Evolutionary conservation across 1,284 basidiomycete genomes (phyloP), one percentile per base, ranked within the genome.

Genomic region (Erythrobasidium hasegawianum): DNA sequence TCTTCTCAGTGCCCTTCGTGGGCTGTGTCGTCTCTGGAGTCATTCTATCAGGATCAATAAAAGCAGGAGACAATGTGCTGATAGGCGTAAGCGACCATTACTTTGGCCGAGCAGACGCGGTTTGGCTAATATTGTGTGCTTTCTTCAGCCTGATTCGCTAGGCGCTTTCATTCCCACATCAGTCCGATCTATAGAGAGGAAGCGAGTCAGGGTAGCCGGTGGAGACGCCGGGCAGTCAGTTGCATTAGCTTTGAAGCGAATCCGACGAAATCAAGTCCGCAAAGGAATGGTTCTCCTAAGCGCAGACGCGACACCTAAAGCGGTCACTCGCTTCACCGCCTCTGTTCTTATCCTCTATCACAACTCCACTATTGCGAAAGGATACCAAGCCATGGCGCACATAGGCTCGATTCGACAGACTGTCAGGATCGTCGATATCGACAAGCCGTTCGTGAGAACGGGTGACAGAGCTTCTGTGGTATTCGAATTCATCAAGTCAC

Each of bases 191-290:
- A 99, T 99, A 78, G 94, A 98, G 78, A 84, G 94, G 57, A 98
- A 97, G 78, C 81, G 90, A 45, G 91, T 90, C 27, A 83, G 87
- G 58, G 92, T 98, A 8, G 83, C 83, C 26, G 83, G 83, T 11
- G 95, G 90, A 0, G 90, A 93, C 71, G 96, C 95, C 0, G 95
- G 95, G 0, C 95, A 99, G 78, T 91, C 89, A 64, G 93, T 97
- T 9, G 90, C 90, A 24, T 82, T 97, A 62, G 96, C 94, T 3
- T 79, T 99, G 27, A 99, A 98, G 81, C 83, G 91, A 57, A 86
- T 96, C 68, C 83, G 88, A 57, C 81, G 90, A 59, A 83, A 85
- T 7, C 85, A 87, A 52, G 87, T 97, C 8, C 82, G 96, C 67
- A 98, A 97, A 79, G 94, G 79, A 10, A 95, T 95, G 93, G 89